Evolutionary conservation across 257 asterid genomes (phyloP), one percentile per base, ranked within the genome.

Genomic region (Nicotiana benthamiana): DNA sequence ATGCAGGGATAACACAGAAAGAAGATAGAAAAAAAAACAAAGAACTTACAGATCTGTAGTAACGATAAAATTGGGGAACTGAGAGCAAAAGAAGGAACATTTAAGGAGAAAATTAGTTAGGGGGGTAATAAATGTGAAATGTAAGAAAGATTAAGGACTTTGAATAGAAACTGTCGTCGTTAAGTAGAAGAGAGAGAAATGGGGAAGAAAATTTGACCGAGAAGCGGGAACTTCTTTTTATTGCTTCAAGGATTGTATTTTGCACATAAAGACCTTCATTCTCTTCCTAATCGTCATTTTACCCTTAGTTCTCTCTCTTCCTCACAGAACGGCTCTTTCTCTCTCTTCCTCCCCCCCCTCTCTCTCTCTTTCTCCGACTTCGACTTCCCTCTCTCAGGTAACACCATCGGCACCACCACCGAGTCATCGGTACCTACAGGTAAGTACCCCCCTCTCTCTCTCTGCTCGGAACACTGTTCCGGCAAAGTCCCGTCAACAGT

Each of bases 191-290:
- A 75, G 66, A 22, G 28, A 43, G 11, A 4, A 5, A 30, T 15
- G 3, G 59, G 36, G 51, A 18, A 70, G 53, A 63, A 81, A 75
- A 40, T 66, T 60, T 36, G 81, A 88, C 86, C 62, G 79, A 81
- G 89, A 82, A 86, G 93, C 91, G 90, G 93, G 91, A 88, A 90
- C 54, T 30, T 26, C 43, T 30, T 17, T 77, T 79, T 65, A 40
- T 79, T 70, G 65, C 40, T 75, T 68, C 32, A 52, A 43, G 27
- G 77, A 52, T 27, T 27, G 4, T 4, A 11, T 53, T 84, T 88
- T 86, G 81, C 85, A 87, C 65, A 80, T 40, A 7, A 75, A 20
- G 30, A 86, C 88, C 79, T 77, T 32, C n/a, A 16, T 30, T 30
- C 4, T 65, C 28, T 32, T 9, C 75, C 48, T 40, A 40, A 40